These are phyloP conservation scores for Arctium lappa DNA, from an alignment of 129 eudicot species.

Conservation along the genomic window DNA sequence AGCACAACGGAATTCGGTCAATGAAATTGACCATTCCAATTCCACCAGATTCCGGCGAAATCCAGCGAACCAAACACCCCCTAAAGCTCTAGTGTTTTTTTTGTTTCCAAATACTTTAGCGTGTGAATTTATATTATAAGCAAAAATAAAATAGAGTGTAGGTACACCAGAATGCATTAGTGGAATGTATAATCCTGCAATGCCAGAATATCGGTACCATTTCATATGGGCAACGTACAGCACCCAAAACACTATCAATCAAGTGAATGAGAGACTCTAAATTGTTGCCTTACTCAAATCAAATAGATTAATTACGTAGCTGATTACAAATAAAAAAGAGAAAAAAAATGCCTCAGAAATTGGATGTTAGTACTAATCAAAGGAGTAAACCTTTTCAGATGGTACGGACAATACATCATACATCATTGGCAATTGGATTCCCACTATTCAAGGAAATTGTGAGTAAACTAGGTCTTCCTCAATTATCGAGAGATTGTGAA, in stretches of 20 bases:
- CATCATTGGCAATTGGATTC: constrained; percentile 30
- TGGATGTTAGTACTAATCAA: constrained; percentile 25
- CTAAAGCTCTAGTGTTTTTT: no score
- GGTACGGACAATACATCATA: constrained; percentile 38
- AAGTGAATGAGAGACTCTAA: constrained; percentile 35
- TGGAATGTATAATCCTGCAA: constrained; percentile 8
- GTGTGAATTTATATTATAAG: neutral
- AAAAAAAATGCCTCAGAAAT: constrained; percentile 20
- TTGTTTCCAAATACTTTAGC: no score
- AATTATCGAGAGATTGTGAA: no score
- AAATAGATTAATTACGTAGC: no score
- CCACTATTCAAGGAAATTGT: no score
- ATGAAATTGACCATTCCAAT: no score
- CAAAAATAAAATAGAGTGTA: neutral
- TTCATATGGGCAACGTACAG: constrained; percentile 39
- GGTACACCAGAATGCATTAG: constrained; percentile 25
- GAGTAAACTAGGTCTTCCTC: no score
- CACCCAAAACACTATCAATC: constrained; percentile 21
- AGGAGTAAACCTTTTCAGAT: constrained; percentile 15
- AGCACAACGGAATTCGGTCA: no score
- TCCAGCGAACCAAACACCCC: no score
- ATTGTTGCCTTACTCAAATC: constrained; percentile 15
- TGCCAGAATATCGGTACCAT: constrained; percentile 32
- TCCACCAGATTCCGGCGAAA: no score
- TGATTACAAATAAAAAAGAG: neutral